Conservation (phyloP, 1,139 yeast genomes). For the Protomyces macrosporus region DNA sequence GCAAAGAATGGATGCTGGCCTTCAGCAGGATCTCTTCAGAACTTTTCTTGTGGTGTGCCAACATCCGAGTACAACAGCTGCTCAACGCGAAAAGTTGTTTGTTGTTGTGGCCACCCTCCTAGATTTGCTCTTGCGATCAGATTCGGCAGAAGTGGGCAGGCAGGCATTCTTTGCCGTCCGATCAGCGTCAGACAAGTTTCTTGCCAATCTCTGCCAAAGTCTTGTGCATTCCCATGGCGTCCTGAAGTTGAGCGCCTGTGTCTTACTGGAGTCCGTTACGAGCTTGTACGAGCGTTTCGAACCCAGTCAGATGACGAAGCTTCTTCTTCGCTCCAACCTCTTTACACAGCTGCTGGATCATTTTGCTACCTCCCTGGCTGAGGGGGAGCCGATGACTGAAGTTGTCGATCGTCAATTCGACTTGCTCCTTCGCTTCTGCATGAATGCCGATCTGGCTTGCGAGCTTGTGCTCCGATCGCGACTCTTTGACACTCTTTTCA, state of each 20-base stretch:
- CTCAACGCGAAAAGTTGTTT: neutral
- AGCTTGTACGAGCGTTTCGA: neutral
- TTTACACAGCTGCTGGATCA: slow-evolving; percentile 2
- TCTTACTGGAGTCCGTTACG: slow-evolving; percentile 5
- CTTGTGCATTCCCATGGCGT: neutral
- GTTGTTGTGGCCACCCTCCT: neutral
- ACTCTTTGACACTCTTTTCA: neutral
- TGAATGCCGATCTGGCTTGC: slow-evolving; percentile 8
- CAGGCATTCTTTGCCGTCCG: neutral
- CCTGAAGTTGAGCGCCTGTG: slow-evolving; percentile 1
- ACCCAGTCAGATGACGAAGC: neutral
- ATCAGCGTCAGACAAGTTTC: neutral
- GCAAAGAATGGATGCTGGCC: neutral
- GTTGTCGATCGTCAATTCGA: slow-evolving; percentile 9
- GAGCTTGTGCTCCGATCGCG: neutral
- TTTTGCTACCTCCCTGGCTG: neutral
- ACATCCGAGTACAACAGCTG: neutral
- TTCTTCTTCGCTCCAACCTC: neutral
- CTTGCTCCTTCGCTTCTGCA: slow-evolving; percentile 7
- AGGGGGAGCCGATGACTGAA: neutral
- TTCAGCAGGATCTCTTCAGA: neutral
- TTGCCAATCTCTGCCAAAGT: neutral
- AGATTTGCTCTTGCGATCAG: neutral
- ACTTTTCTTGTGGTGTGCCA: neutral
- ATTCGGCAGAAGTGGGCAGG: neutral